These are phyloP conservation scores for Giardia duodenalis DNA, from an alignment of 208 protist species.

Conservation along the genomic window DNA sequence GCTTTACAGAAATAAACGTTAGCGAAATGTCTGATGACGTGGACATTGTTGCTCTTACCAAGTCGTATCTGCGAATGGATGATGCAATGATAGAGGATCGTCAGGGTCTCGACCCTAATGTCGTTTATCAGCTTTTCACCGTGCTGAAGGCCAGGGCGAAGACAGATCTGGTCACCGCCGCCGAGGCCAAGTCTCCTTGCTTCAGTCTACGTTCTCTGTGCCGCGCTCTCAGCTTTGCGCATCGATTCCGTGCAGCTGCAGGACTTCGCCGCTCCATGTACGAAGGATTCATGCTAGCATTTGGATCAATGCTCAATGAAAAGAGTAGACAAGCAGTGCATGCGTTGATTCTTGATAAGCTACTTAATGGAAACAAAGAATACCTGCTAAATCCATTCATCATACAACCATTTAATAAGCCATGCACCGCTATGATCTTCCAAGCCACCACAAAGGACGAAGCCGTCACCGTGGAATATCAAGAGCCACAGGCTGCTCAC, in stretches of 20 bases:
- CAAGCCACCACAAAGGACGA: neutral
- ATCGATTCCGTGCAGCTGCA: neutral
- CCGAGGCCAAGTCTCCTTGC: neutral
- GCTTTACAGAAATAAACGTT: constrained; percentile 95
- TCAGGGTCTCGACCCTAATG: neutral
- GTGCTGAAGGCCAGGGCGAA: neutral
- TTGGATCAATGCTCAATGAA: neutral
- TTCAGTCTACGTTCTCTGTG: constrained; percentile 1
- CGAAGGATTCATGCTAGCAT: neutral
- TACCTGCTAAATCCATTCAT: neutral
- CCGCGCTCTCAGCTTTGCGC: neutral
- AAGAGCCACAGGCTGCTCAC: neutral
- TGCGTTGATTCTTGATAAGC: neutral
- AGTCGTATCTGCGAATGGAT: neutral
- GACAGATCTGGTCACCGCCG: neutral
- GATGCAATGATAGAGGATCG: neutral
- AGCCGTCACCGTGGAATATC: neutral
- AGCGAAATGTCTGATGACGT: constrained; percentile 70
- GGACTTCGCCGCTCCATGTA: neutral
- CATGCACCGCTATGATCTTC: neutral
- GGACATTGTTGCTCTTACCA: constrained; percentile 59
- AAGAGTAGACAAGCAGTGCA: neutral
- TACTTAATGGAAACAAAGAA: neutral
- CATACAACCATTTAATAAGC: neutral
- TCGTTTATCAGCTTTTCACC: neutral